phyloP scores from a whole-genome alignment of 768 basidiomycete genomes.

The Russula sp. region DNA sequence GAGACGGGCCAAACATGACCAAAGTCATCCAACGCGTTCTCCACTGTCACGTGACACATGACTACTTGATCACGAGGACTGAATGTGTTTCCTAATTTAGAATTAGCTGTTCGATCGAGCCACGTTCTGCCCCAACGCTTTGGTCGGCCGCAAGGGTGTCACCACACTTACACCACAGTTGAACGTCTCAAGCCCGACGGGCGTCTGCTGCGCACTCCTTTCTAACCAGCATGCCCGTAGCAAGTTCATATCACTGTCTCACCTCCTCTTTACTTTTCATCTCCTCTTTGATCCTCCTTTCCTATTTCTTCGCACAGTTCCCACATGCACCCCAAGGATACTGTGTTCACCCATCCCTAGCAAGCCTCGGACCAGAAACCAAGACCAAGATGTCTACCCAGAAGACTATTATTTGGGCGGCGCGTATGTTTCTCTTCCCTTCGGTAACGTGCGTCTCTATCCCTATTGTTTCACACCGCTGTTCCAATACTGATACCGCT shows the following conservation, averaged over 20 bases:
- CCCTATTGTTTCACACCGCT: neutral
- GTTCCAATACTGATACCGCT: neutral
- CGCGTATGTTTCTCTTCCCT: slow-evolving; percentile 61
- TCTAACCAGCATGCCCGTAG: slow-evolving; percentile 30
- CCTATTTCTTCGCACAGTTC: slow-evolving; percentile 64
- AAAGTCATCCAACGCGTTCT: slow-evolving; percentile 34
- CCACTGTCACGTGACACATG: slow-evolving; percentile 34
- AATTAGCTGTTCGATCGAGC: neutral
- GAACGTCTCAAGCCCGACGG: neutral
- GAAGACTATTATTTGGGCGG: slow-evolving; percentile 64
- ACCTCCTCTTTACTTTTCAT: slow-evolving; percentile 56
- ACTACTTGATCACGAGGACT: slow-evolving; percentile 36
- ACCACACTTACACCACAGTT: neutral
- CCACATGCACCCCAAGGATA: slow-evolving; percentile 55
- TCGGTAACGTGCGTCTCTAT: slow-evolving; percentile 51
- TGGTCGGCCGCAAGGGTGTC: too few relatives aligned
- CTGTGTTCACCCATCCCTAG: slow-evolving; percentile 54
- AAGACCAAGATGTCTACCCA: slow-evolving; percentile 68
- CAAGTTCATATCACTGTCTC: slow-evolving; percentile 39
- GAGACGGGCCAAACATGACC: slow-evolving; percentile 34
- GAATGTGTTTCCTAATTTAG: slow-evolving; percentile 17
- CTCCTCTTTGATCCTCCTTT: slow-evolving; percentile 56
- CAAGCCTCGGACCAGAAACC: slow-evolving; percentile 52
- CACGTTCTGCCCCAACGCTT: slow-evolving; percentile 2
- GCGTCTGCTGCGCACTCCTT: slow-evolving; percentile 9